Percentiles rank a stretch among this genome's conserved stretches.
Conservation (phyloP, 2,329 filamentous ascomycete species). For the Verticillium nonalfalfae region DNA sequence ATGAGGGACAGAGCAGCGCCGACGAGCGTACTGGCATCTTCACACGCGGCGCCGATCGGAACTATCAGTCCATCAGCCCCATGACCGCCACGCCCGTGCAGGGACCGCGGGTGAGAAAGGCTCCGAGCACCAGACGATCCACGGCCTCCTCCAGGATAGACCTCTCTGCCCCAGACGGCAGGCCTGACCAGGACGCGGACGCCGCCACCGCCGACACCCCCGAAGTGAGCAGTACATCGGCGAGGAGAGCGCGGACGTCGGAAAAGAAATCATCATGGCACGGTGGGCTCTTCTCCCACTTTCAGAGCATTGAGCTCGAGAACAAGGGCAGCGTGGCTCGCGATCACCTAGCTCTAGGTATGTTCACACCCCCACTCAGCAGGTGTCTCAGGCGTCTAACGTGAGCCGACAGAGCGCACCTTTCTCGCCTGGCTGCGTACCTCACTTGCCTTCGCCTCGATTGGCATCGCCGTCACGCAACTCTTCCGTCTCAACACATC, state of each 20-base stretch:
- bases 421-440: constrained; percentile 83
- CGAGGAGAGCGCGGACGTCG: constrained; percentile 7
- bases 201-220: constrained; percentile 7
- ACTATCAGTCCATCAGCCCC: constrained; percentile 31
- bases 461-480: constrained; percentile 78
- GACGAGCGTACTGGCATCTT: constrained; percentile 38
- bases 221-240: background rate
- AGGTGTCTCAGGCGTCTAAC: background rate
- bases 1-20: constrained; percentile 15
- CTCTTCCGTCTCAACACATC: constrained; percentile 76
- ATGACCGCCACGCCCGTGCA: constrained; percentile 12
- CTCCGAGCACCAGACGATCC: constrained; percentile 8
- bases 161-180: constrained; percentile 4
- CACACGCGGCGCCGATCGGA: constrained; percentile 23
- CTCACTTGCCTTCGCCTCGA: constrained; percentile 73
- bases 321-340: constrained; percentile 81
- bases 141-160: constrained; percentile 5
- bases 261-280: constrained; percentile 40
- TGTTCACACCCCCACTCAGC: background rate
- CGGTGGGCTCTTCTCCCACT: constrained; percentile 37
- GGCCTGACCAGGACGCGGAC: constrained; percentile 8
- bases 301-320: constrained; percentile 67
- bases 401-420: constrained; percentile 58
- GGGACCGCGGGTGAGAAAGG: constrained; percentile 6
- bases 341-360: constrained; percentile 76